Percentiles rank a stretch among this genome's conserved stretches.
phyloP scores from a whole-genome alignment of 1,284 basidiomycete genomes.

The Hortiboletus rubellus region DNA sequence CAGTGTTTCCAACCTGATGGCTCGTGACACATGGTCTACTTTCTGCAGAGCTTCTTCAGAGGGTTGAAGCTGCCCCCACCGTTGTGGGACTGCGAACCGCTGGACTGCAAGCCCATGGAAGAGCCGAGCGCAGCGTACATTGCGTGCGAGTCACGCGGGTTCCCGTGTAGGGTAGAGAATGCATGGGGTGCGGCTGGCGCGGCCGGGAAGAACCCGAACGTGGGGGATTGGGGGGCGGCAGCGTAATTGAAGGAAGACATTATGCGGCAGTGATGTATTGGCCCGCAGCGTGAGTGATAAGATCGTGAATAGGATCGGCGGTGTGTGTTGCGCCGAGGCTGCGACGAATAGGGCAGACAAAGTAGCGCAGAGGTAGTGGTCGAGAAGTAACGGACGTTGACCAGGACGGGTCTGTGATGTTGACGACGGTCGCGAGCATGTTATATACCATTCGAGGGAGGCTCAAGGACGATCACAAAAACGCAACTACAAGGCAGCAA shows the following conservation, averaged over 20 bases:
- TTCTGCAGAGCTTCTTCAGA: slow-evolving; percentile 34
- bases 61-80: slow-evolving; percentile 24
- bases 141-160: slow-evolving; percentile 62
- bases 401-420: slow-evolving; percentile 18
- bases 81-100: slow-evolving; percentile 23
- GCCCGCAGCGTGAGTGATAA: not conserved
- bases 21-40: slow-evolving; percentile 12
- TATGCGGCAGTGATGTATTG: slow-evolving; percentile 12
- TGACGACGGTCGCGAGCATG: slow-evolving; percentile 2
- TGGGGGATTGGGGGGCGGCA: slow-evolving; percentile 47
- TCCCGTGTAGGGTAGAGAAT: slow-evolving; percentile 61
- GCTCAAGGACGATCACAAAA: not conserved
- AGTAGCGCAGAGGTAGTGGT: slow-evolving; percentile 10
- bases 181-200: slow-evolving; percentile 60
- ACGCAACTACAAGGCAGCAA: slow-evolving; percentile 29
- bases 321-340: not conserved
- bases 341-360: slow-evolving; percentile 8
- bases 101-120: slow-evolving; percentile 30
- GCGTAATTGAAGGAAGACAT: slow-evolving; percentile 48
- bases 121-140: slow-evolving; percentile 62
- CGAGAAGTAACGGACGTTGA: slow-evolving; percentile 7
- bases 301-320: not conserved
- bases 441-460: slow-evolving; percentile 27
- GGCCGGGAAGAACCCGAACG: slow-evolving; percentile 62
- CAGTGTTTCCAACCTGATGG: slow-evolving; percentile 8